Evolutionary conservation across 1,284 basidiomycete species (phyloP).

Genomic region (Prillingera fragicola): DNA sequence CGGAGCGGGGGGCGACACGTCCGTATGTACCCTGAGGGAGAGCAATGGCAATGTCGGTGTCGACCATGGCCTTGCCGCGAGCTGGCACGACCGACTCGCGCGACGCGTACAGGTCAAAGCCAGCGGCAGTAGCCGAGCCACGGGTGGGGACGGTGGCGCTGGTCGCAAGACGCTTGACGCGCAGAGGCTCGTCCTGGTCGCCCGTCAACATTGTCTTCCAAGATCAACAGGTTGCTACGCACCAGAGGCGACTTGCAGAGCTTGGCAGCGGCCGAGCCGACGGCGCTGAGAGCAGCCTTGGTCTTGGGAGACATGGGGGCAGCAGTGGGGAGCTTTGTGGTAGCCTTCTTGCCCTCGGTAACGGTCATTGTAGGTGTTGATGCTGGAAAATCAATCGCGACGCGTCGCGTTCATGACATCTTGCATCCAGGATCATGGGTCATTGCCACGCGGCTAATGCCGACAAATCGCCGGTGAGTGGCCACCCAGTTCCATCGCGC

Average conservation of each 20-base stretch:
- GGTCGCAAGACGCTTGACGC: slow-evolving; percentile 78
- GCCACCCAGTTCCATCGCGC: background rate
- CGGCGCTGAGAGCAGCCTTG: background rate
- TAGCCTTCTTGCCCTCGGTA: slow-evolving; percentile 6
- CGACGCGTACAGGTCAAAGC: slow-evolving; percentile 89
- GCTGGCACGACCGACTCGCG: slow-evolving; percentile 75
- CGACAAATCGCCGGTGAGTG: slow-evolving; percentile 3
- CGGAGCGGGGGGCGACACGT: slow-evolving; percentile 92
- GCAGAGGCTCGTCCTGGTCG: slow-evolving; percentile 52
- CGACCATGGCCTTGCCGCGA: slow-evolving; percentile 80
- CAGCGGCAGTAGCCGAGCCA: slow-evolving; percentile 80
- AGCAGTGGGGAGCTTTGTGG: slow-evolving; percentile 6
- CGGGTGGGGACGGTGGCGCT: slow-evolving; percentile 82
- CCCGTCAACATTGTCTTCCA: background rate
- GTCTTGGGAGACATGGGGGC: background rate
- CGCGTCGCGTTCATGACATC: background rate
- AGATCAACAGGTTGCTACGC: background rate
- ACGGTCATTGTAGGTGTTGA: background rate
- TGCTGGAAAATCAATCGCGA: slow-evolving; percentile 9
- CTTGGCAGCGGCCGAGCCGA: background rate
- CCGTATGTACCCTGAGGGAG: slow-evolving; percentile 93
- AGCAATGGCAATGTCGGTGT: slow-evolving; percentile 93
- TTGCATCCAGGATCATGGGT: background rate
- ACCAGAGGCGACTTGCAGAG: slow-evolving; percentile 6
- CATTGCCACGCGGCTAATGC: slow-evolving; percentile 8